Percentiles rank a stretch among this genome's conserved stretches.
Conservation (phyloP, 2,329 filamentous ascomycete species). For the Colletotrichum scovillei region DNA sequence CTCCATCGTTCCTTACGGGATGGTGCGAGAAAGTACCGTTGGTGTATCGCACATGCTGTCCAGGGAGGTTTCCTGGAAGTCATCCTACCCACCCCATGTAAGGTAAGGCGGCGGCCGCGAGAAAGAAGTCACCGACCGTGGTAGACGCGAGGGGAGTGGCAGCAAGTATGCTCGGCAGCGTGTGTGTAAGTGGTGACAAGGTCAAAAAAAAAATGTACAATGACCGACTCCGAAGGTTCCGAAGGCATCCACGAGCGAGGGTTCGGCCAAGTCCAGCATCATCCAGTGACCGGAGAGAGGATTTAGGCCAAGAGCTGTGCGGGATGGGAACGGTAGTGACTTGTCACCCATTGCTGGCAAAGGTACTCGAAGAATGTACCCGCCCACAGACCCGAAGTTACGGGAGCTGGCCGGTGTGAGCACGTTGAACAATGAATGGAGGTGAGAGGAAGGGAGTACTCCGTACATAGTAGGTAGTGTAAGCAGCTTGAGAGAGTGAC, state of each 20-base stretch:
- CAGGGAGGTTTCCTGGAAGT: background rate
- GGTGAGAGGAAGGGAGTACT: background rate
- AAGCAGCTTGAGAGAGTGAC: background rate
- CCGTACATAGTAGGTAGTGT: too few species aligned
- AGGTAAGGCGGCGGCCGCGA: background rate
- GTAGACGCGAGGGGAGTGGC: background rate
- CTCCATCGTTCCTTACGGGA: background rate
- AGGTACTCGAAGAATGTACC: background rate
- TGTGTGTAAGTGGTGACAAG: conserved; percentile 14
- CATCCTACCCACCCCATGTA: background rate
- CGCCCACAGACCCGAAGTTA: background rate
- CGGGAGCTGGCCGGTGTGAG: background rate
- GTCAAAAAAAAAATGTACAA: background rate
- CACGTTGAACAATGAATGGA: background rate
- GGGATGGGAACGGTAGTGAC: background rate
- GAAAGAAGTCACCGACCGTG: background rate
- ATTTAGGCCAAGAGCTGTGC: background rate
- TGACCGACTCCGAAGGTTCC: conserved; percentile 27
- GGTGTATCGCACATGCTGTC: background rate
- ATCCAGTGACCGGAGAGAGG: background rate
- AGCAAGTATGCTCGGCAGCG: background rate
- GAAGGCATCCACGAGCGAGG: conserved; percentile 16
- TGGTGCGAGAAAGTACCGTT: background rate
- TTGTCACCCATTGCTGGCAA: background rate
- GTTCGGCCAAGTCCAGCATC: background rate